Base-by-base conservation (phyloP, 2,329 filamentous ascomycete species). In the Didymella glomerata region DNA sequence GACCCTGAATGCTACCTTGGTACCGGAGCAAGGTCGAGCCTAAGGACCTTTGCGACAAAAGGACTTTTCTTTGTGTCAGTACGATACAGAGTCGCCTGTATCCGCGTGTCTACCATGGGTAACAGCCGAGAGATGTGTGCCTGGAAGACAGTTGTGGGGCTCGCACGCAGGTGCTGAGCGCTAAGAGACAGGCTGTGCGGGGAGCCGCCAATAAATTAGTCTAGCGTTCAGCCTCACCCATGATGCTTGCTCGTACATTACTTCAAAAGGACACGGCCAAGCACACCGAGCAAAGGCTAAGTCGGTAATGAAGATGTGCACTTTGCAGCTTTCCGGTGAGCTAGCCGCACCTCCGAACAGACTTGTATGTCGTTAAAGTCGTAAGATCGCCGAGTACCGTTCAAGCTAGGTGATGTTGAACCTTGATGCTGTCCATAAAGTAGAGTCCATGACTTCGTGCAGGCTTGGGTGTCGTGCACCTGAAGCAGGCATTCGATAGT, bases 141-240 rank as follows among this genome's bases (percentile, higher is more conserved):
- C 27, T 57, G 20, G 34, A 44, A 20, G 32, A 27, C 9, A 22
- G 18, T 4, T n/a, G 27, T 8, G 28, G 38, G 22, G 18, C 34
- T 38, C 18, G 20, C 20, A 24, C 38, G 20, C 20, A 7, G 20
- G 16, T 42, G 27, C 11, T 27, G 4, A 38, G 34, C 48, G 36
- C 48, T 28, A 36, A 44, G 13, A 42, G 24, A 14, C 30, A 22
- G n/a, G 34, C 27, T 18, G 50, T 59, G 56, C 56, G 50, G 56
- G 41, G 50, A 59, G 50, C 50, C 46, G 56, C 25, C 20, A 27
- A 46, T 36, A 20, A 41, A 8, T 9, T 42, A 51, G 25, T 32
- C 22, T 44, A 48, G 44, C 52, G 11, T 57, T 30, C 27, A 52
- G 54, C 48, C 42, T 57, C 44, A 40, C 46, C 47, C 53, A 36